These are phyloP conservation scores for Aspergillus diversus DNA, from an alignment of 495 filamentous ascomycete genomes.

Conservation along the genomic window DNA sequence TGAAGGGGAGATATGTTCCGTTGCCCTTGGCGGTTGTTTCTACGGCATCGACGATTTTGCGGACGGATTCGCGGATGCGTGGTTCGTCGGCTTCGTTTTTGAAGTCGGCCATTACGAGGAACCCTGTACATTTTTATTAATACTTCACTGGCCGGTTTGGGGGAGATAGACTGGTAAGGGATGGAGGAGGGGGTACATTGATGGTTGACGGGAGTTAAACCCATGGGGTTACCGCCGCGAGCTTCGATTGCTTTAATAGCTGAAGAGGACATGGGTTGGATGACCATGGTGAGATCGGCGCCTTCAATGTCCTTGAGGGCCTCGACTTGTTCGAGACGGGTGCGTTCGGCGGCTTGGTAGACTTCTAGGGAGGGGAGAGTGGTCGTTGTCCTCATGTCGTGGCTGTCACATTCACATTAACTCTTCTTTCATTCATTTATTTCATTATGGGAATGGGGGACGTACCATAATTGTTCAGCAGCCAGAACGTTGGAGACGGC, in stretches of 20 bases:
- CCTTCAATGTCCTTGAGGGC: conserved; percentile 15
- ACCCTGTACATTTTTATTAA: conserved; percentile 1
- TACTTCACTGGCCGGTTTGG: not conserved
- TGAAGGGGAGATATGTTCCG: conserved; percentile 18
- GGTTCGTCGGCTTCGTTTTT: conserved; percentile 2
- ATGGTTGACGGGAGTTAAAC: conserved; percentile 8
- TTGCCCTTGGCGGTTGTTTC: conserved; percentile 17
- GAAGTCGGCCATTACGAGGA: conserved; percentile 18
- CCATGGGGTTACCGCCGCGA: conserved; percentile 12
- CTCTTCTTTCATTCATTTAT: not conserved
- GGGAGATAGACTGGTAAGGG: not conserved
- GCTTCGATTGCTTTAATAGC: conserved; percentile 8
- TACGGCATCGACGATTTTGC: conserved; percentile 18
- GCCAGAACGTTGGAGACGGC: conserved; percentile 14
- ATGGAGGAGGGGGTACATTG: conserved; percentile 14
- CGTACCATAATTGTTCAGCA: conserved; percentile 15
- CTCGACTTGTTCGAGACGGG: conserved; percentile 19
- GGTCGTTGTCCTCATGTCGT: conserved; percentile 27
- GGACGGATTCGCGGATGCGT: conserved; percentile 3
- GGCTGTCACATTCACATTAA: conserved; percentile 4
- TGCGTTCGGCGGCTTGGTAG: conserved; percentile 20
- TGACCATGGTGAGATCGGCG: conserved; percentile 13
- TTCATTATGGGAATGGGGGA: not conserved
- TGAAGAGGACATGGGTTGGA: conserved; percentile 23
- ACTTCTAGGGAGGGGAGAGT: conserved; percentile 21